Evolutionary conservation across 2,329 filamentous ascomycete genomes (phyloP), one percentile per base, ranked within the genome.

Genomic region (Botryotinia convoluta): DNA sequence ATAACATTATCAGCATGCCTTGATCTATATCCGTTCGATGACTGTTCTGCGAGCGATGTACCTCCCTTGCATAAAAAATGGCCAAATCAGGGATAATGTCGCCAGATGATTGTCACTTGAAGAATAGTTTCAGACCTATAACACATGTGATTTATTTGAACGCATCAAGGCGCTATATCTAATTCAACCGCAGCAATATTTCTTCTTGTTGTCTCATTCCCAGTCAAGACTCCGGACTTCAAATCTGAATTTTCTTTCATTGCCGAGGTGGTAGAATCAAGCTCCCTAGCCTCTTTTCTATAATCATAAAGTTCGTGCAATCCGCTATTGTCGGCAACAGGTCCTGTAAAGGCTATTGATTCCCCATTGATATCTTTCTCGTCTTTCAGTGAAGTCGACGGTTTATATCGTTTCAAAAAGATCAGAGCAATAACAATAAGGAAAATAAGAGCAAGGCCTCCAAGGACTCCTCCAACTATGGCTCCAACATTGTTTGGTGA

Each of bases 391-490:
- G 39, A 64, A 64, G 4, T 18, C 12, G n/a, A 45, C 45, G 44
- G 32, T n/a, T 32, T 18, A 51, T 32, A 48, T 61, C 60, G 8
- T 44, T 54, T 22, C 32, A 57, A 37, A 8, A 72, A 54, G 14
- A 64, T 42, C 3, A 65, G 60, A 35, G 44, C 9, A 65, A 57
- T 9, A 22, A 48, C 42, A 37, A 45, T 61, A 22, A 22, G 35
- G 7, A 60, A 32, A 29, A 64, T 32, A 18, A 65, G 60, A 57
- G 60, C 26, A 44, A 57, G 45, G 10, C 60, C 44, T 51, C 35
- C 60, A 42, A 65, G 44, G 3, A 71, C n/a, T 62, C 51, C 42
- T 22, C 42, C 57, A 37, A 70, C 39, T 39, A 70, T 70, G n/a
- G 57, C 42, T 37, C 57, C 42, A 48, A 62, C 16, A 48, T 51